Evolutionary conservation across 2,329 filamentous ascomycete species (phyloP).

Genomic region (Arthrobotrys musiformis): DNA sequence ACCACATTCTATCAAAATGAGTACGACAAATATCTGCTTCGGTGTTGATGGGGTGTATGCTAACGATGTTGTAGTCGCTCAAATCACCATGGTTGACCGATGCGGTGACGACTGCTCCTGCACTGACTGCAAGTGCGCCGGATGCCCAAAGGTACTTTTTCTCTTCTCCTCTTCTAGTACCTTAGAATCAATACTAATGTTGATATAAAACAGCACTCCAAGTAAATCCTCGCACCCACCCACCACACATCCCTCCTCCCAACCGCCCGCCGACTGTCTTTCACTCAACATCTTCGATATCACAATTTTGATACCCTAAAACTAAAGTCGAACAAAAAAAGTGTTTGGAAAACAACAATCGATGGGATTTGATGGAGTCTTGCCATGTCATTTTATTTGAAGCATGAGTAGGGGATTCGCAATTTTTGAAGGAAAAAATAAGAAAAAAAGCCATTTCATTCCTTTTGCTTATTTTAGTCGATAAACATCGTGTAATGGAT

Average conservation of each 20-base stretch:
- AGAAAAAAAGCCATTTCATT: not conserved
- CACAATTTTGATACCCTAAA: not conserved
- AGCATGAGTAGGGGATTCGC: slow-evolving; percentile 9
- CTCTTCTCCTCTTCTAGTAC: not conserved
- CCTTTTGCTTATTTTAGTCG: not conserved
- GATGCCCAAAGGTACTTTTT: slow-evolving; percentile 42
- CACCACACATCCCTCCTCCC: slow-evolving; percentile 13
- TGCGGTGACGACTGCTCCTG: slow-evolving; percentile 53
- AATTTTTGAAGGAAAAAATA: slow-evolving; percentile 16
- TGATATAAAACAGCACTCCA: slow-evolving; percentile 20
- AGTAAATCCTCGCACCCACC: slow-evolving; percentile 25
- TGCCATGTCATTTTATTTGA: not conserved
- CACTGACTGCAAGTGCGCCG: slow-evolving; percentile 40
- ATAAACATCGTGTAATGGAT: slow-evolving; percentile 13
- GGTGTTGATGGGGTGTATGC: not conserved
- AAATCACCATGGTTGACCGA: slow-evolving; percentile 43
- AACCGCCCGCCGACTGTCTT: slow-evolving; percentile 1
- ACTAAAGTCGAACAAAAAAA: not conserved
- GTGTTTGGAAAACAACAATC: not conserved
- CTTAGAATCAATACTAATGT: not conserved
- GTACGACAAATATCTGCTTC: slow-evolving; percentile 9
- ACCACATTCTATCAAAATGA: slow-evolving; percentile 55
- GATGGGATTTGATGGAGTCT: slow-evolving; percentile 24
- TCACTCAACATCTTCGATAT: not conserved
- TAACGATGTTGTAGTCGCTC: slow-evolving; percentile 29